These are phyloP conservation scores for Corrigiola litoralis DNA, from an alignment of 179 eudicot genomes.

Conservation along the genomic window DNA sequence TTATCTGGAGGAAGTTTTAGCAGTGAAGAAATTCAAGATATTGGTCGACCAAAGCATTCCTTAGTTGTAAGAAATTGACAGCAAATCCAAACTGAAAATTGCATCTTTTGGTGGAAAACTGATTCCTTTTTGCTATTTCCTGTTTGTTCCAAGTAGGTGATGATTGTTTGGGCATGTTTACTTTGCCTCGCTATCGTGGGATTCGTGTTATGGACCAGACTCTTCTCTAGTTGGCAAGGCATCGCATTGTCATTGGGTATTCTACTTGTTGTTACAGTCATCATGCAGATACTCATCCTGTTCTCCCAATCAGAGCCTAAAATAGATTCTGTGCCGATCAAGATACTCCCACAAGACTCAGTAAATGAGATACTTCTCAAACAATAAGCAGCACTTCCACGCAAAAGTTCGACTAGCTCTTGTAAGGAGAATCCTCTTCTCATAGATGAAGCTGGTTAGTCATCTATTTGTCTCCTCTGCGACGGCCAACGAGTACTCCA, in stretches of 20 bases:
- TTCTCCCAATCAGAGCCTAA: slow-evolving; percentile 54
- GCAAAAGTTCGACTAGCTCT: no score
- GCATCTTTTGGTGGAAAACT: background rate
- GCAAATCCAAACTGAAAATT: background rate
- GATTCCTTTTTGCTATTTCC: background rate
- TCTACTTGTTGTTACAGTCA: slow-evolving; percentile 35
- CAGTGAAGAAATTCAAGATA: slow-evolving; percentile 34
- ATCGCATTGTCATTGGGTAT: slow-evolving; percentile 26
- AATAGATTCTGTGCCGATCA: slow-evolving; percentile 29
- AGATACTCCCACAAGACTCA: slow-evolving; percentile 27
- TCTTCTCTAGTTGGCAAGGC: slow-evolving; percentile 48
- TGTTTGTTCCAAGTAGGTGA: slow-evolving; percentile 35
- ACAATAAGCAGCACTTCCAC: slow-evolving; percentile 26
- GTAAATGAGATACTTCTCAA: slow-evolving; percentile 44
- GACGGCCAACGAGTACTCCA: no score
- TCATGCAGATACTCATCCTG: slow-evolving; percentile 64
- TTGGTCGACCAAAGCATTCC: slow-evolving; percentile 61
- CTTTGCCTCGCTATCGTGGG: slow-evolving; percentile 28
- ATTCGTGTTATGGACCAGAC: slow-evolving; percentile 37
- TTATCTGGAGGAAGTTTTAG: slow-evolving; percentile 39
- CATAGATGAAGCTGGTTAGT: no score
- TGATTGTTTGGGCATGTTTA: slow-evolving; percentile 52
- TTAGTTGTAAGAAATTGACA: slow-evolving; percentile 39
- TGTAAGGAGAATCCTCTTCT: no score
- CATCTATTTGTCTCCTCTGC: no score